Evolutionary conservation across 1,284 basidiomycete species (phyloP), one percentile per base, ranked within the genome.

Genomic region (Cutaneotrichosporon sp.): DNA sequence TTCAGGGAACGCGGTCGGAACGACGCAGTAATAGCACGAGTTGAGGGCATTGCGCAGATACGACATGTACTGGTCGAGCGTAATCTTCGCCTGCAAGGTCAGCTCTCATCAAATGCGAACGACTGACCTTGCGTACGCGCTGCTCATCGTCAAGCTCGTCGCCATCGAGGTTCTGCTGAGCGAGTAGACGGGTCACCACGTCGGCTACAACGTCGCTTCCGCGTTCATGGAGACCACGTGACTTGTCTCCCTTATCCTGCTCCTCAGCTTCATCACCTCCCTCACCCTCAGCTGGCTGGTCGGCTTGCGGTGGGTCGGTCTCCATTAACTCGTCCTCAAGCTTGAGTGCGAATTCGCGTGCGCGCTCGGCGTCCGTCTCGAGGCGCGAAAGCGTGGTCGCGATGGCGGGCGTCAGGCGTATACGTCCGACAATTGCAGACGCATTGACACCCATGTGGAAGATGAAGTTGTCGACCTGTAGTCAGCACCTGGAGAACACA

Each of bases 391-490:
- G 88, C 60, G 85, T 85, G 76, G 88, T 90, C 18, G 90, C 88
- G 30, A 90, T 85, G 70, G 92, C 88, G 21, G 93, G 92, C 4
- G 92, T 86, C 68, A 87, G 87, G 50, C 91, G 88, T 64, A 91
- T 82, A 66, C 88, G 85, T 68, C 89, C 89, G 60, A 87, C 85
- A 77, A 92, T 90, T 16, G 92, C 88, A 61, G 88, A 88, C 36
- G 86, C 85, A 73, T 89, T 92, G 76, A 92, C 89, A 22, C 87
- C 88, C 72, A 96, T 89, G 78, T 96, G 92, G 60, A 96, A 83
- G 71, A 92, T 94, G 83, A 96, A 95, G 61, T 89, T 90, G 78
- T 94, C 92, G 74, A 97, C 90, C 93, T 96, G 69, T 63, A 8
- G 32, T 68, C 50, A 69, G 65, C 56, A 36, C 18, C 26, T 4